Conservation (phyloP, 805 yeast species). For the Diddensiella caesifluorescens region DNA sequence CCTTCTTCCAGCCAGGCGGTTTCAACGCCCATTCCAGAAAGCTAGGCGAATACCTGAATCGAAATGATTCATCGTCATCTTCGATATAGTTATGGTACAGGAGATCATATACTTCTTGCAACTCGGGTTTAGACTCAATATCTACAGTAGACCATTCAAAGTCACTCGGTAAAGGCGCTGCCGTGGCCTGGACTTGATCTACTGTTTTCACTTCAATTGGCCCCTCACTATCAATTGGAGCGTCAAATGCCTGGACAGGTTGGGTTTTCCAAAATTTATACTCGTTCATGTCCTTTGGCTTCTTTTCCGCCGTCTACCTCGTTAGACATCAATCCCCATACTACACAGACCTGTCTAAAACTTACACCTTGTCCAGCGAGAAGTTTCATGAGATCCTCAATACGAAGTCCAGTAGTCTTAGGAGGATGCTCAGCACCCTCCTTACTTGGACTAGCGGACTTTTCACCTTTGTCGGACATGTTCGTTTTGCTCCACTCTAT, state of each 20-base stretch:
- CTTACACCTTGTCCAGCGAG: slow-evolving; percentile 10
- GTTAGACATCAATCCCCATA: no score
- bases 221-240: slow-evolving; percentile 62
- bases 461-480: no score
- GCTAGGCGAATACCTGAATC: slow-evolving; percentile 80
- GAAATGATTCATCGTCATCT: slow-evolving; percentile 84
- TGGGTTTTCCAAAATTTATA: slow-evolving; percentile 98
- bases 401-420: slow-evolving; percentile 21
- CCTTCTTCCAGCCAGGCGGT: slow-evolving; percentile 85
- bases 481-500: no score
- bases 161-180: slow-evolving; percentile 65
- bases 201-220: slow-evolving; percentile 75
- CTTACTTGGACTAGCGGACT: no score
- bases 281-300: slow-evolving; percentile 60
- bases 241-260: slow-evolving; percentile 81
- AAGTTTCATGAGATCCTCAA: slow-evolving; percentile 23
- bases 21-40: slow-evolving; percentile 90
- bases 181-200: slow-evolving; percentile 63
- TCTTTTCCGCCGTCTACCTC: slow-evolving; percentile 3
- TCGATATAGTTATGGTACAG: slow-evolving; percentile 90
- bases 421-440: slow-evolving; percentile 14
- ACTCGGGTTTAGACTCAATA: slow-evolving; percentile 45
- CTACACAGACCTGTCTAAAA: no score
- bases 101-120: slow-evolving; percentile 73
- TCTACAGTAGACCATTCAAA: slow-evolving; percentile 90